A percentile compares a stretch with the other conserved stretches of the same genome.
phyloP scores from a whole-genome alignment of 306 rosid species.

The Cucurbita maxima region DNA sequence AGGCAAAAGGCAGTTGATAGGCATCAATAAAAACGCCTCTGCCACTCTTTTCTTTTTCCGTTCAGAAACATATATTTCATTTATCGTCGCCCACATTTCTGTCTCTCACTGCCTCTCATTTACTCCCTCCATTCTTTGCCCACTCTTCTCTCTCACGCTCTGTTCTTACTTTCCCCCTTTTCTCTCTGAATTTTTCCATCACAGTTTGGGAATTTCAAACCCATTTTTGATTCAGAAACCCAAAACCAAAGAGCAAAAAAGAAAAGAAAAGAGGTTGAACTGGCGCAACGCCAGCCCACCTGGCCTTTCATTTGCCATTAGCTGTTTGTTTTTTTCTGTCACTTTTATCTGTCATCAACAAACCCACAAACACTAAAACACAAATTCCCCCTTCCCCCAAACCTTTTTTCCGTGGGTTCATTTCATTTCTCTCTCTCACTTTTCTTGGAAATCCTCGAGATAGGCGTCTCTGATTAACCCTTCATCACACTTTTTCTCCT shows the following conservation, averaged over 20 bases:
- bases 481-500: not conserved
- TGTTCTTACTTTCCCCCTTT: not conserved
- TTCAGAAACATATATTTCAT: not conserved
- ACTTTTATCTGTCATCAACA: not conserved
- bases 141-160: no score
- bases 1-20: not conserved
- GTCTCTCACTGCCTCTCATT: conserved; percentile 4
- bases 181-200: conserved; percentile 4
- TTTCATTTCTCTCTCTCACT: not conserved
- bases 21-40: not conserved
- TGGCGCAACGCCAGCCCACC: not conserved
- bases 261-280: not conserved
- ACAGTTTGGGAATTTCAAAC: not conserved
- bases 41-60: not conserved
- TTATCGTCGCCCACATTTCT: not conserved
- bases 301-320: conserved; percentile 3
- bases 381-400: not conserved
- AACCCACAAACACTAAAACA: conserved; percentile 4
- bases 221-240: not conserved
- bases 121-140: not conserved
- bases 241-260: not conserved
- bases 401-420: conserved; percentile 6
- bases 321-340: not conserved
- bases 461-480: not conserved
- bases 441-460: conserved; percentile 4